Evolutionary conservation across 176 grass and related monocot species (phyloP), one percentile per base, ranked within the genome.

Genomic region (Urochloa ruziziensis): DNA sequence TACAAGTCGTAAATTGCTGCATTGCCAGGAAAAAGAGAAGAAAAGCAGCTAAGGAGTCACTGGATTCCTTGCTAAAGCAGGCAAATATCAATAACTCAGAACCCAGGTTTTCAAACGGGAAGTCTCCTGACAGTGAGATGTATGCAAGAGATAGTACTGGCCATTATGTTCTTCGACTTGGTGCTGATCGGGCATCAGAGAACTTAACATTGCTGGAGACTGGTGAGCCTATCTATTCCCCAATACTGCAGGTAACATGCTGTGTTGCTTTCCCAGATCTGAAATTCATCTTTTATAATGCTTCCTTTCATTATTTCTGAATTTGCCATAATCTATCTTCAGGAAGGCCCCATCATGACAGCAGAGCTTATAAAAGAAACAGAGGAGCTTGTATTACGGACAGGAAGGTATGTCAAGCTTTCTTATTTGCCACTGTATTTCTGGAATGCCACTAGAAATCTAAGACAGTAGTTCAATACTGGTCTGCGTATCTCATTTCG

Each of bases 331-430:
- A 82, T 85, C 61, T 74, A 36, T 88, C 36, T 88, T 70, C 86
- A 98, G 96, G 93, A 98, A 74, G 96, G 96, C 7, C 96, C 96
- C 8, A 92, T 98, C 77, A 84, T 98, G 87, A 98, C 96, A 90
- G 93, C 92, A 87, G 93, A 98, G 74, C 89, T 95, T 75, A 98
- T 98, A 81, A 98, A 86, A 98, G 96, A 98, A 95, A 95, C 89
- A 44, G 96, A 95, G 72, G 96, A 98, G 61, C 91, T 98, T 73
- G 89, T 98, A 47, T 70, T 98, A 82, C 89, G 93, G 57, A 98
- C 96, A 80, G 93, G 96, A 88, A 98, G 96, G 96, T 93, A 76
- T 43, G 75, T 62, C 60, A 59, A 60, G 6, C 60, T 33, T 67
- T 83, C 27, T 13, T 49, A 49, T 19, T 30, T 68, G 67, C 79